Percentiles rank a stretch among this genome's conserved stretches.
phyloP scores from a whole-genome alignment of 441 rosid species.

The Erodium trifolium region DNA sequence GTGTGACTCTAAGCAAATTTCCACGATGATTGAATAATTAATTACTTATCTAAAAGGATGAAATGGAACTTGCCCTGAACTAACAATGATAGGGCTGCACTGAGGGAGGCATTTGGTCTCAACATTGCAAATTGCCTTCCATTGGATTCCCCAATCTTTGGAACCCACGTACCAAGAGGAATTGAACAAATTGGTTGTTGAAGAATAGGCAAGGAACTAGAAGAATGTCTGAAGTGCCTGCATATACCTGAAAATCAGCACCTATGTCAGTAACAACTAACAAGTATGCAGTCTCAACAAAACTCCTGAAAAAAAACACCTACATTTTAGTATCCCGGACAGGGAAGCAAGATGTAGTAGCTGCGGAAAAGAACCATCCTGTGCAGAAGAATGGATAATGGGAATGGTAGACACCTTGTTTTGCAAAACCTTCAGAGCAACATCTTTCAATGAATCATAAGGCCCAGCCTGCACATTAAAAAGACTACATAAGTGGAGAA shows the following conservation, averaged over 20 bases:
- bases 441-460: constrained; percentile 45
- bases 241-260: constrained; percentile 41
- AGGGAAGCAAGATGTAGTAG: constrained; percentile 56
- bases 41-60: neutral
- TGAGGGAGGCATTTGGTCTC: constrained; percentile 50
- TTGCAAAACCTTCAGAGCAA: constrained; percentile 46
- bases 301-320: constrained; percentile 20
- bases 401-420: constrained; percentile 45
- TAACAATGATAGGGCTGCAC: constrained; percentile 45
- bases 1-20: neutral
- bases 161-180: constrained; percentile 55
- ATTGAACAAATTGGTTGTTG: constrained; percentile 42
- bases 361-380: constrained; percentile 55
- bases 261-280: constrained; percentile 22
- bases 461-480: constrained; percentile 44
- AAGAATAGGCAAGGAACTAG: constrained; percentile 47
- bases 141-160: constrained; percentile 48
- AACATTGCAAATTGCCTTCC: constrained; percentile 47
- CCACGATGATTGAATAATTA: neutral
- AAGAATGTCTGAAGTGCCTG: constrained; percentile 51
- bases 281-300: neutral
- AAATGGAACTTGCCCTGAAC: constrained; percentile 40
- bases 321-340: constrained; percentile 57
- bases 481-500: neutral
- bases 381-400: constrained; percentile 39